Evolutionary conservation across 495 filamentous ascomycete species (phyloP).

Genomic region (Neurospora cerealis): DNA sequence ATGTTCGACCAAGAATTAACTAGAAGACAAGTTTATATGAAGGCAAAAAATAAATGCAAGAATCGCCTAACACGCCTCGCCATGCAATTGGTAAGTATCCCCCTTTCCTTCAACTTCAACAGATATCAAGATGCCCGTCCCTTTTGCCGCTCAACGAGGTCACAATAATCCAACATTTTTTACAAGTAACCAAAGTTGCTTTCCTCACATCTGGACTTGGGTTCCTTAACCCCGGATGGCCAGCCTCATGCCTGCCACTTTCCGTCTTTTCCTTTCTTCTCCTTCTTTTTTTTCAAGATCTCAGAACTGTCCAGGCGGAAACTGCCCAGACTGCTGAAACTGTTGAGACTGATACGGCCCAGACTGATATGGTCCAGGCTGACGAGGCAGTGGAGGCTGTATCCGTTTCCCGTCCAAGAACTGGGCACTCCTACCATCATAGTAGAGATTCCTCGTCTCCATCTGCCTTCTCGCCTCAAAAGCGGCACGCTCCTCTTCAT

Average conservation of each 20-base stretch:
- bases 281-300: not conserved
- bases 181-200: not conserved
- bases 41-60: not conserved
- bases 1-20: not conserved
- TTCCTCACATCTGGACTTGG: not conserved
- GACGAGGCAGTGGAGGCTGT: not conserved
- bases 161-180: not conserved
- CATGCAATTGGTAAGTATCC: not conserved
- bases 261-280: not conserved
- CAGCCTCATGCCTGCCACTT: not conserved
- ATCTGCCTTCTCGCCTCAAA: constrained; percentile 38
- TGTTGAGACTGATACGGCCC: not conserved
- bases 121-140: not conserved
- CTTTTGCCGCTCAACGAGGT: not conserved
- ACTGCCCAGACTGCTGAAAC: not conserved
- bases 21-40: not conserved
- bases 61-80: not conserved
- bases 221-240: not conserved
- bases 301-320: not conserved
- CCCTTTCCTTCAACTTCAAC: not conserved
- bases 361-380: not conserved
- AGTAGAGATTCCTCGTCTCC: constrained; percentile 30
- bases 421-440: constrained; percentile 29
- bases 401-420: constrained; percentile 36
- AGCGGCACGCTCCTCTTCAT: constrained; percentile 43